Conservation (phyloP, 805 yeast species). For the Ogataea nonfermentans region DNA sequence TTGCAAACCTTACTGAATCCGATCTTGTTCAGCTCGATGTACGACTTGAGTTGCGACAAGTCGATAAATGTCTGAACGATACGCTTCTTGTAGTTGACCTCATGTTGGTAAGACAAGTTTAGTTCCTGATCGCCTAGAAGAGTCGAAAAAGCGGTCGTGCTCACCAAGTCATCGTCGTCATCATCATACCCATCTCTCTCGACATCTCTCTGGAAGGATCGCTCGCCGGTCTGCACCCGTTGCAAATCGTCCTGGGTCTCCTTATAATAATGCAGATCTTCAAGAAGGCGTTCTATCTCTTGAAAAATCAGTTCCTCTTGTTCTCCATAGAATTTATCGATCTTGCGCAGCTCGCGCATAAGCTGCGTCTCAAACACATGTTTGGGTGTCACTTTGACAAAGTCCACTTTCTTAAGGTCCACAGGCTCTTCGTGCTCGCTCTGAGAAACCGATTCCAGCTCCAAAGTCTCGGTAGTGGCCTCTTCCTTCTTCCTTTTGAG, state of each 20-base stretch:
- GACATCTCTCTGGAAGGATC: constrained; percentile 20
- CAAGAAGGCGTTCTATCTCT: constrained; percentile 45
- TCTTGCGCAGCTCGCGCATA: constrained; percentile 46
- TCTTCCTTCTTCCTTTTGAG: constrained; percentile 14
- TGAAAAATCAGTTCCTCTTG: constrained; percentile 46
- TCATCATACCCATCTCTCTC: constrained; percentile 31
- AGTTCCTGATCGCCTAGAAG: constrained; percentile 49
- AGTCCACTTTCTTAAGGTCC: constrained; percentile 21
- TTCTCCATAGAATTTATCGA: constrained; percentile 49
- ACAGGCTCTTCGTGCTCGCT: constrained; percentile 2
- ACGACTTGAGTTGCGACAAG: constrained; percentile 48
- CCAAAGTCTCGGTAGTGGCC: constrained; percentile 17
- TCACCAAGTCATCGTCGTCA: constrained; percentile 37
- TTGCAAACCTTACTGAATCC: constrained; percentile 54
- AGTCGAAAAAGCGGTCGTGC: constrained; percentile 43
- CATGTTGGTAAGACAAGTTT: constrained; percentile 47
- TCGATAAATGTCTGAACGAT: constrained; percentile 45
- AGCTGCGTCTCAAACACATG: constrained; percentile 47
- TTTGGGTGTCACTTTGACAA: constrained; percentile 34
- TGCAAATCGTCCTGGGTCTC: constrained; percentile 24
- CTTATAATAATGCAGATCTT: constrained; percentile 44
- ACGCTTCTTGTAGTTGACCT: constrained; percentile 46
- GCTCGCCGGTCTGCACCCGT: constrained; percentile 24
- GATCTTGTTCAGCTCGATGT: constrained; percentile 49
- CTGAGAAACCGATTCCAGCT: constrained; percentile 16